Evolutionary conservation across 352 stramenopile genomes (phyloP).

Genomic region (Plasmopara muralis): DNA sequence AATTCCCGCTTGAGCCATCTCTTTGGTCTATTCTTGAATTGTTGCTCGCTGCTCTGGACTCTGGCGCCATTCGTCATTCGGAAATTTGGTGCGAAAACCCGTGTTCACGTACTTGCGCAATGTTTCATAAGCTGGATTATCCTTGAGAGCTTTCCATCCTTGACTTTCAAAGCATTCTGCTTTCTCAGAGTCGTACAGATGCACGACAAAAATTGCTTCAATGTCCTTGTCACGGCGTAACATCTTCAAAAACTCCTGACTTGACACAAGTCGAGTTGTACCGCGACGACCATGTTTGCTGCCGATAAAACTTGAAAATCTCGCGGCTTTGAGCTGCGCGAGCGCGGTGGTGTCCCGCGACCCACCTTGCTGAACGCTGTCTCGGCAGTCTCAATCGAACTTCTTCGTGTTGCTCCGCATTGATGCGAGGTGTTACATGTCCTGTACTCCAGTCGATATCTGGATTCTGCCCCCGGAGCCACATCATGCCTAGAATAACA

Average conservation of each 20-base stretch:
- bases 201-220: neutral
- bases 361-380: neutral
- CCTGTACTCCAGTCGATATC: slow-evolving; percentile 1
- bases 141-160: neutral
- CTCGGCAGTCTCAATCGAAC: neutral
- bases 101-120: too few relatives aligned
- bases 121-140: neutral
- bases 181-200: neutral
- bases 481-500: neutral
- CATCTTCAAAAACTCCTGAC: neutral
- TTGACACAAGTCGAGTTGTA: neutral
- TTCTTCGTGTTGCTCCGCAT: neutral
- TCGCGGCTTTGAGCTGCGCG: neutral
- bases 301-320: neutral
- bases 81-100: too few relatives aligned
- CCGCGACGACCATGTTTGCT: neutral
- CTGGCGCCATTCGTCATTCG: too few relatives aligned
- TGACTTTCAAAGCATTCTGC: slow-evolving; percentile 1
- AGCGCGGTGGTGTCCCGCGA: neutral
- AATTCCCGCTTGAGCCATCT: too few relatives aligned
- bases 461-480: neutral
- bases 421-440: neutral
- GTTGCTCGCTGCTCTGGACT: neutral
- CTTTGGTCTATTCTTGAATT: too few relatives aligned
- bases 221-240: neutral